A percentile compares a stretch with the other conserved stretches of the same genome.
These are phyloP conservation scores for Fusarium multiceps DNA, from an alignment of 2,329 filamentous ascomycete genomes.

Conservation along the genomic window DNA sequence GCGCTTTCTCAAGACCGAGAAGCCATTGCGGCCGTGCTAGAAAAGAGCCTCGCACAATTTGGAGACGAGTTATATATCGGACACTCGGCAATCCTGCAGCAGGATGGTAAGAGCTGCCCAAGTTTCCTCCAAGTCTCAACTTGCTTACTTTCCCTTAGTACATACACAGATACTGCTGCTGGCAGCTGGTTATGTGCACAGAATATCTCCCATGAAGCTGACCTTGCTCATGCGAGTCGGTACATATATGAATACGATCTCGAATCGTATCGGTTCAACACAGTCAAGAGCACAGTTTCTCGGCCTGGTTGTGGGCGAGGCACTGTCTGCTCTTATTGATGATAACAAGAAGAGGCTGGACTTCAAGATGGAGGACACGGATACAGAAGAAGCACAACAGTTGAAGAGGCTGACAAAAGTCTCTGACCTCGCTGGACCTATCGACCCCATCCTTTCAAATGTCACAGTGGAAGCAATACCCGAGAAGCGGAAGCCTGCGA, in stretches of 20 bases:
- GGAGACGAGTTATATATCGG: conserved; percentile 88
- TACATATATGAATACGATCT: conserved; percentile 80
- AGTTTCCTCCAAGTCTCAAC: not conserved
- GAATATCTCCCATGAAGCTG: conserved; percentile 73
- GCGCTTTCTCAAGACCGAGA: conserved; percentile 65
- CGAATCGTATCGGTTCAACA: conserved; percentile 83
- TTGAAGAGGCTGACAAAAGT: conserved; percentile 75
- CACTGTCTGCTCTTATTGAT: conserved; percentile 70
- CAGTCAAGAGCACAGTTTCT: conserved; percentile 82
- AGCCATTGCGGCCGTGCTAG: conserved; percentile 66
- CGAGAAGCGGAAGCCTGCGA: conserved; percentile 4
- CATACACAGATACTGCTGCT: conserved; percentile 84
- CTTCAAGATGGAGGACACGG: conserved; percentile 85
- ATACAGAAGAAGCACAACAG: conserved; percentile 77
- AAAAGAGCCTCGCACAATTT: conserved; percentile 78
- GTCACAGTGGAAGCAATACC: not conserved
- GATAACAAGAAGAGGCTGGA: conserved; percentile 79
- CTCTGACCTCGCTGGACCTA: conserved; percentile 70
- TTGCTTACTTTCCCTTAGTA: conserved; percentile 61
- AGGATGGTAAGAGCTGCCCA: conserved; percentile 74
- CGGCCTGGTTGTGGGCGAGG: conserved; percentile 88
- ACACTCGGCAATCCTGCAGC: conserved; percentile 84
- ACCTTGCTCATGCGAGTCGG: conserved; percentile 76
- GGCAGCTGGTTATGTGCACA: conserved; percentile 78
- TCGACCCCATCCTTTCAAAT: conserved; percentile 60